These are phyloP conservation scores for Leucosporidium scottii DNA, from an alignment of 768 basidiomycete genomes.

Conservation along the genomic window DNA sequence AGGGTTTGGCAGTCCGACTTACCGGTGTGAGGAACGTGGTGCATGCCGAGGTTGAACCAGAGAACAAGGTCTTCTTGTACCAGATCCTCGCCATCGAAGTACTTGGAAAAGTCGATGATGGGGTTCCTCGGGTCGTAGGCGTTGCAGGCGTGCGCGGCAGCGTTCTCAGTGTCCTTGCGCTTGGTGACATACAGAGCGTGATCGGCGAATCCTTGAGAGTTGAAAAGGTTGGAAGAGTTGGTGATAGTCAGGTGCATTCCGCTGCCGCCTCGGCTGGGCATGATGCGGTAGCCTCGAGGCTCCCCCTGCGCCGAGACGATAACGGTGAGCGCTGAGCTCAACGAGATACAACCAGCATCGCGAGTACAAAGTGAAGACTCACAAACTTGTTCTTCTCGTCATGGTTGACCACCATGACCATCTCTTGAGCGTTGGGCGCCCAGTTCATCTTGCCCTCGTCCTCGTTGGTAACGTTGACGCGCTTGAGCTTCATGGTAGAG, in stretches of 20 bases:
- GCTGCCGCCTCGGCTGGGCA: slow-evolving; percentile 29
- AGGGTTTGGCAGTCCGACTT: too few species aligned
- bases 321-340: too few species aligned
- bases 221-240: slow-evolving; percentile 38
- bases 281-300: slow-evolving; percentile 40
- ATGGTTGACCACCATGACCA: too few species aligned
- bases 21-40: slow-evolving; percentile 30
- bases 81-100: slow-evolving; percentile 40
- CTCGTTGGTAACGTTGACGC: slow-evolving; percentile 25
- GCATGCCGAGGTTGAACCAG: slow-evolving; percentile 21
- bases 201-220: slow-evolving; percentile 36
- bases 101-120: slow-evolving; percentile 39
- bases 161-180: slow-evolving; percentile 38
- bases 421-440: too few species aligned
- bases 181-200: slow-evolving; percentile 37
- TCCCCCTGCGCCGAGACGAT: too few species aligned
- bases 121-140: slow-evolving; percentile 36
- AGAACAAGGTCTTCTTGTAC: slow-evolving; percentile 41
- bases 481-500: slow-evolving; percentile 36
- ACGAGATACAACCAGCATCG: too few species aligned
- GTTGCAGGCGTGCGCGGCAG: slow-evolving; percentile 32
- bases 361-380: too few species aligned
- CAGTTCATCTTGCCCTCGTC: slow-evolving; percentile 31
- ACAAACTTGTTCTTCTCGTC: slow-evolving; percentile 40
- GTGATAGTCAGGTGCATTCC: slow-evolving; percentile 33